Evolutionary conservation across 768 basidiomycete genomes (phyloP).

Genomic region (Tylopilus sp.): DNA sequence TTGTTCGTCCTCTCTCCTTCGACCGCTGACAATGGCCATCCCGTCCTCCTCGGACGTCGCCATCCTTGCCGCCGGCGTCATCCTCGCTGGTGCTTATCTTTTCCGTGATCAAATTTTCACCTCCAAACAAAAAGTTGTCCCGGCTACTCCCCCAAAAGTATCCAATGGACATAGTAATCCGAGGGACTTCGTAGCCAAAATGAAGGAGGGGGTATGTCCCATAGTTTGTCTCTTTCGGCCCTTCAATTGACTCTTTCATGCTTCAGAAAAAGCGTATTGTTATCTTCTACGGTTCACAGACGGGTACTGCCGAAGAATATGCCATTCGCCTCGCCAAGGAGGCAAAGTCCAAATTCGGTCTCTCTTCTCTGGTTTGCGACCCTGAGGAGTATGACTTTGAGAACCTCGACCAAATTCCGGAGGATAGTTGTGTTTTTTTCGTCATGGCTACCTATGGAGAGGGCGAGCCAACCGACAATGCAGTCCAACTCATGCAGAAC

Average conservation of each 20-base stretch:
- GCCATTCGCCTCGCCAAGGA: slow-evolving; percentile 98
- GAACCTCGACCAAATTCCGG: slow-evolving; percentile 87
- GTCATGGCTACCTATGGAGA: slow-evolving; percentile 99
- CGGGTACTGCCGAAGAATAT: slow-evolving; percentile 97
- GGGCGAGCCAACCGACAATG: slow-evolving; percentile 98
- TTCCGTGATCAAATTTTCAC: slow-evolving; percentile 80
- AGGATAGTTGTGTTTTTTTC: slow-evolving; percentile 86
- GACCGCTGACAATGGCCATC: slow-evolving; percentile 47
- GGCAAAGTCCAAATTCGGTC: slow-evolving; percentile 92
- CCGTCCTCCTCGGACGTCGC: slow-evolving; percentile 67
- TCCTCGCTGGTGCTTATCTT: slow-evolving; percentile 74
- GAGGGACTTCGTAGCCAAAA: slow-evolving; percentile 91
- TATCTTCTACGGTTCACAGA: slow-evolving; percentile 98
- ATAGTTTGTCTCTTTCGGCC: slow-evolving; percentile 1
- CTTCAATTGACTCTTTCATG: slow-evolving; percentile 2
- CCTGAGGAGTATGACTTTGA: slow-evolving; percentile 99
- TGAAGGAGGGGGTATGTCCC: slow-evolving; percentile 80
- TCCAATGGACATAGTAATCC: slow-evolving; percentile 78
- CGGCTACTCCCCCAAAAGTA: slow-evolving; percentile 40
- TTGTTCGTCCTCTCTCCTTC: not conserved
- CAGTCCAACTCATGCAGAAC: slow-evolving; percentile 91
- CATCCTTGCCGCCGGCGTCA: slow-evolving; percentile 70
- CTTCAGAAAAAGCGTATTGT: slow-evolving; percentile 90
- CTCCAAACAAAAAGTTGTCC: slow-evolving; percentile 56
- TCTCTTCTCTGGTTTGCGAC: slow-evolving; percentile 95